Conservation (phyloP, 2,329 filamentous ascomycete species). For the Hortaea werneckii region DNA sequence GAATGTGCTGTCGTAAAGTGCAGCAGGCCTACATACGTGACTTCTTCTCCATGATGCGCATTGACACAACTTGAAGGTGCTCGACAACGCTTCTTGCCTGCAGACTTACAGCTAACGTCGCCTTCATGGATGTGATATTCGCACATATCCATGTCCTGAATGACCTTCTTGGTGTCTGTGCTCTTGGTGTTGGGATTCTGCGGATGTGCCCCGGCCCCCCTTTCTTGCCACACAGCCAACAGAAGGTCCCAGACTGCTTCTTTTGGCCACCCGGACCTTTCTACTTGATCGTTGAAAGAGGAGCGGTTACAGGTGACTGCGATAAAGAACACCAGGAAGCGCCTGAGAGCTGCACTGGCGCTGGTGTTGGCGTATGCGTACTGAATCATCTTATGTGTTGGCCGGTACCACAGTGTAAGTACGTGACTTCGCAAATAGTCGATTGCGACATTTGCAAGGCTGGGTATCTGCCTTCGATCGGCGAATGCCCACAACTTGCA, state of each 20-base stretch:
- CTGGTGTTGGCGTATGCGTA: neutral
- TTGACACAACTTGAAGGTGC: no score
- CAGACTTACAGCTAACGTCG: neutral
- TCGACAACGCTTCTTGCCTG: no score
- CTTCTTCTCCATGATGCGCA: no score
- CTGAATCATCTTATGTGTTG: neutral
- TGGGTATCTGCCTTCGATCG: constrained; percentile 1
- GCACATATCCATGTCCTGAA: neutral
- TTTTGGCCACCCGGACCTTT: neutral
- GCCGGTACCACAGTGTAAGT: neutral
- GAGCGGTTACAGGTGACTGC: neutral
- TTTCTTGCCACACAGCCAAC: neutral
- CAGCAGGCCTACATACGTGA: no score
- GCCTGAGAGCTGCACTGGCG: neutral
- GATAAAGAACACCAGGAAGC: neutral
- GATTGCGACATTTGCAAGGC: constrained; percentile 1
- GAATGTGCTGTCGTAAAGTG: no score
- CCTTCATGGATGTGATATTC: constrained; percentile 1
- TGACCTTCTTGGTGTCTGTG: neutral
- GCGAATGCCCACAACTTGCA: constrained; percentile 2
- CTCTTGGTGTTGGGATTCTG: neutral
- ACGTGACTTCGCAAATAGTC: neutral
- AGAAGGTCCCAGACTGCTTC: neutral
- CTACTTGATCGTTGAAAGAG: neutral
- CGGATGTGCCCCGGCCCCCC: no score